Percentiles rank a stretch among this genome's conserved stretches.
phyloP scores from a whole-genome alignment of 1,139 yeast species.

The Candida sojae region DNA sequence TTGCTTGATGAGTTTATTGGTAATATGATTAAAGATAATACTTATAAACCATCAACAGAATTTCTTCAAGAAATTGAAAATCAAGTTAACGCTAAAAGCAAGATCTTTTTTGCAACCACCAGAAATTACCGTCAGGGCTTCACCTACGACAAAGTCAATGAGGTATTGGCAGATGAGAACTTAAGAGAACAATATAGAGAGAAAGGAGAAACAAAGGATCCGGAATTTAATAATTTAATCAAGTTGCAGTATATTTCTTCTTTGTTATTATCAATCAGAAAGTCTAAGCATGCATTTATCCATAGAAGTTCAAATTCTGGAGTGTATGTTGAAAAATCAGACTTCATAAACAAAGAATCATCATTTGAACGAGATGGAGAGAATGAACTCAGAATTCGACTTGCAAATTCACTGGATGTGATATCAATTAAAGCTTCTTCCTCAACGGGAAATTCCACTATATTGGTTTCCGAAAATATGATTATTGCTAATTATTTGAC shows the following conservation, averaged over 20 bases:
- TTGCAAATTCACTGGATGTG: constrained; percentile 1
- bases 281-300: constrained; percentile 5
- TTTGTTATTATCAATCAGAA: constrained; percentile 12
- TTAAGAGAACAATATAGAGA: constrained; percentile 11
- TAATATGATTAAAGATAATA: constrained; percentile 20
- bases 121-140: constrained; percentile 35
- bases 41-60: constrained; percentile 13
- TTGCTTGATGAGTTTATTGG: constrained; percentile 26
- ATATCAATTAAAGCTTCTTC: constrained; percentile 1
- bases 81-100: constrained; percentile 23
- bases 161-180: constrained; percentile 23
- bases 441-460: constrained; percentile 3
- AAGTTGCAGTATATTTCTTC: constrained; percentile 31
- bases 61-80: constrained; percentile 16
- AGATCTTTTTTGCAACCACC: constrained; percentile 16
- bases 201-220: constrained; percentile 13
- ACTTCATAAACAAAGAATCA: neutral
- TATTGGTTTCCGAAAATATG: constrained; percentile 81
- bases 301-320: neutral
- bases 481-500: constrained; percentile 68
- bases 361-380: neutral
- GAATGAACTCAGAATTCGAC: neutral
- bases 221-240: constrained; percentile 27
- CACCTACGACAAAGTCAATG: constrained; percentile 39
- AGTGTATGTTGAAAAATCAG: neutral